A percentile compares a stretch with the other conserved stretches of the same genome.
These are phyloP conservation scores for Breviolum minutum DNA, from an alignment of 73 alveolate genomes.

Conservation along the genomic window DNA sequence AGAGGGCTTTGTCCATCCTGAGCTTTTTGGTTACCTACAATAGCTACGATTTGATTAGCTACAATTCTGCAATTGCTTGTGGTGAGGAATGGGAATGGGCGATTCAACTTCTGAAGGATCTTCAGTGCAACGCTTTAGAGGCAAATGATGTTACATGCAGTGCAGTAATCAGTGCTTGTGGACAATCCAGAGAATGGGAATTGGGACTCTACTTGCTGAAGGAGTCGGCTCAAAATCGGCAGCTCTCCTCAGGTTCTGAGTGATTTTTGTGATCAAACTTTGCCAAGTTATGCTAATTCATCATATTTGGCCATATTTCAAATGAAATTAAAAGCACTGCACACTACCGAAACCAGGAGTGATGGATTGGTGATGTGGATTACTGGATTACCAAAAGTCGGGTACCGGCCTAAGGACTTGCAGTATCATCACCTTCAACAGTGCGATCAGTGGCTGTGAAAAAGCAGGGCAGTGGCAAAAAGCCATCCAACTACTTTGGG, in stretches of 20 bases:
- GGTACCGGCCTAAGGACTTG: neutral
- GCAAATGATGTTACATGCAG: slow-evolving; percentile 23
- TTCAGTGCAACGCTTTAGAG: neutral
- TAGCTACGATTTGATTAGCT: slow-evolving; percentile 15
- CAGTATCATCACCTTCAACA: slow-evolving; percentile 31
- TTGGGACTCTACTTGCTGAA: neutral
- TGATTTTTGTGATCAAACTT: too few species aligned
- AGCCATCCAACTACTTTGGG: neutral
- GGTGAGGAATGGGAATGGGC: slow-evolving; percentile 36
- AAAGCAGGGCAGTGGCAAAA: slow-evolving; percentile 34
- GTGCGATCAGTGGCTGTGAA: slow-evolving; percentile 38
- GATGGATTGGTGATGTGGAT: too few species aligned
- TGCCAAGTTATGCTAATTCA: too few species aligned
- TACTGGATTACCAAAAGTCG: too few species aligned
- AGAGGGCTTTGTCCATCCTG: slow-evolving; percentile 8
- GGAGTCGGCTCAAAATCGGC: neutral
- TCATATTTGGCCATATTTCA: too few species aligned
- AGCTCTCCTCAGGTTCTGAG: neutral
- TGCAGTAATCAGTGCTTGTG: slow-evolving; percentile 48
- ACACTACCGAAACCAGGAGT: too few species aligned
- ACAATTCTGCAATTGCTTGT: slow-evolving; percentile 51
- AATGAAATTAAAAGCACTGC: too few species aligned
- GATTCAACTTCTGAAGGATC: slow-evolving; percentile 1
- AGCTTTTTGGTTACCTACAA: neutral
- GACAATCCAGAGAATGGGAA: slow-evolving; percentile 31